phyloP scores from a whole-genome alignment of 2,329 filamentous ascomycete species.

The Botryotinia calthae region DNA sequence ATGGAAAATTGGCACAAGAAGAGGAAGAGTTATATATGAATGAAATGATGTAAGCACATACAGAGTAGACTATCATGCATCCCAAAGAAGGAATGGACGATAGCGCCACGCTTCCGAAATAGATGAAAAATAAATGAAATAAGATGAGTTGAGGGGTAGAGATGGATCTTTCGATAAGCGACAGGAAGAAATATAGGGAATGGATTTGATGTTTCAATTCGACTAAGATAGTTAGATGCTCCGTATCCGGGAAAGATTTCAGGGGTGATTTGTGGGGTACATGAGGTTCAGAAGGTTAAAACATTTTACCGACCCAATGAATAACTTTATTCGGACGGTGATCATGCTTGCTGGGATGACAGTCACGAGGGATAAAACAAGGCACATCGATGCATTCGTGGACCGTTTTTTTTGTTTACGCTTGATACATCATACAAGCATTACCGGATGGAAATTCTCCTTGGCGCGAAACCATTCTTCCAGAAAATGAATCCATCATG shows the following conservation, averaged over 20 bases:
- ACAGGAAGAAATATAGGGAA: not conserved
- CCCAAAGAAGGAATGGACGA: not conserved
- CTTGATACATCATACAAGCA: not conserved
- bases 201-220: constrained; percentile 6
- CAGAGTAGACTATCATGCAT: not conserved
- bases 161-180: constrained; percentile 15
- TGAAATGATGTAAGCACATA: not conserved
- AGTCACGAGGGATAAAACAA: not conserved
- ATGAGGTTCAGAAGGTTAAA: not conserved
- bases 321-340: not conserved
- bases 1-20: not conserved
- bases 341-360: not conserved
- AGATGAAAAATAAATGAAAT: constrained; percentile 18
- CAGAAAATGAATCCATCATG: not conserved
- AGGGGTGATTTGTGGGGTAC: constrained; percentile 10
- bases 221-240: constrained; percentile 4
- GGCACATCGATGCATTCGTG: not conserved
- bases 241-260: not conserved
- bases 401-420: not conserved
- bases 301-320: not conserved
- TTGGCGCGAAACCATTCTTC: constrained; percentile 8
- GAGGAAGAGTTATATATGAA: not conserved
- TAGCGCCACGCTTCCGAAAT: not conserved
- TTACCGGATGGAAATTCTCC: not conserved
- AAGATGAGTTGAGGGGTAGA: constrained; percentile 14